Base-by-base conservation (phyloP, 345 rosid species). In the Eucalyptus rudis region DNA sequence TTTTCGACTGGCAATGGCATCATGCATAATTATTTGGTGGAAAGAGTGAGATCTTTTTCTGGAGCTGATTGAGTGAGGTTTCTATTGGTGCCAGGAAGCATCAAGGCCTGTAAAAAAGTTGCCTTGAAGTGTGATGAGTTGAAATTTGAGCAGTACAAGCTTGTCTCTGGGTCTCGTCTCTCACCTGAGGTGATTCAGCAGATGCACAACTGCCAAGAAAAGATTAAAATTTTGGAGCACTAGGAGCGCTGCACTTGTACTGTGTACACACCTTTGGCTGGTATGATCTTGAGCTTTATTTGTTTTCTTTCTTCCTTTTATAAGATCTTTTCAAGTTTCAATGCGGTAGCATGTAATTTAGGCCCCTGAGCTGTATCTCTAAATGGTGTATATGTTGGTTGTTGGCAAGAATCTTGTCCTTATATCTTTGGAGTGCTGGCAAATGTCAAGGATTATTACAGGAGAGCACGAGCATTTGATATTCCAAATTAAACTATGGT, bases 141-240 rank as follows among this genome's bases (percentile, higher is more conserved):
- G 47, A 45, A 45, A 3, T 45, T 45, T 45, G 47, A 45, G 11
- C 47, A 45, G 47, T 45, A 45, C 47, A 45, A 45, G 47, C 47
- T 45, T 9, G 47, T 45, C 47, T 45, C 47, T 1, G 47, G 3
- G 47, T 45, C 11, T 45, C 47, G 47, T 45, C 47, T 94, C 90
- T 93, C 96, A 4, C 92, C 92, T 20, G 96, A 94, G 33, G 95
- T 90, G 86, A 87, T 64, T 86, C 95, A 92, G 87, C 93, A 92
- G 88, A 95, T 94, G 96, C 95, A 93, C 22, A 93, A 88, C 89
- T 93, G 93, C 92, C 91, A 93, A 64, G 97, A 95, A 71, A 95
- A 94, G 94, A 93, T 96, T 36, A 97, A 95, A 91, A 44, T 89
- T 50, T 90, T 95, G 94, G 94, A 93, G 68, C 92, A 92, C 49